Evolutionary conservation across 2,329 filamentous ascomycete genomes (phyloP), one percentile per base, ranked within the genome.

Genomic region (Diplodia seriata): DNA sequence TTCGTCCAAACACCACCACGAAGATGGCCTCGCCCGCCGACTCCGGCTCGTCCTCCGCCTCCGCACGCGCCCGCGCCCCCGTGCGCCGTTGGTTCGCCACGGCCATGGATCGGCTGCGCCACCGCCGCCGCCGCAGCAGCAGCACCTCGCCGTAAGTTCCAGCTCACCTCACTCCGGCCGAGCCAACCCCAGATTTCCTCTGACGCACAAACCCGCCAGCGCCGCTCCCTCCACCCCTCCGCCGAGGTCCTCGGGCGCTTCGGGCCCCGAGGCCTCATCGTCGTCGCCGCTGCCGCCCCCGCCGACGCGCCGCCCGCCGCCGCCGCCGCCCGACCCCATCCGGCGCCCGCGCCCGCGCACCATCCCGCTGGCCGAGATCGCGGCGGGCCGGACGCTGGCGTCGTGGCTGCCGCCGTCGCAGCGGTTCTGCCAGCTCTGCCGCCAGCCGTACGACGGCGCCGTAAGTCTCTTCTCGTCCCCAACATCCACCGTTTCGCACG

Each of bases 61-160:
- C n/a, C 33, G 11, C 33, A 9, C 33, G 33, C 33, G 33, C 33
- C 59, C 59, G 59, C 43, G 29, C 59, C 43, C 26, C 43, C 59
- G 40, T 63, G 18, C 23, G 47, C 18, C 59, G 59, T 18, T 63
- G 59, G 59, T 51, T 63, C 59, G 47, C 59, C 59, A 63, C 59
- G 43, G 59, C 59, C n/a, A 50, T 51, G 31, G 43, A 23, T 3
- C n/a, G 59, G 43, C 47, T 63, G 20, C 59, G 43, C 29, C n/a
- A n/a, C 4, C 20, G 36, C 43, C 59, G 57, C 40, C 40, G 26
- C 26, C 57, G 29, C 31, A 14, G 43, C 18, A 26, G 23, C 23
- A 26, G 23, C 23, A 14, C 57, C 6, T 33, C 40, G 33, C 54
- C 54, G 40, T 62, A 40, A 61, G 57, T 9, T 15, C 33, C 1